Percentiles rank a stretch among this genome's conserved stretches.
Conservation (phyloP, 495 filamentous ascomycete species). For the Ramalina intermedia region DNA sequence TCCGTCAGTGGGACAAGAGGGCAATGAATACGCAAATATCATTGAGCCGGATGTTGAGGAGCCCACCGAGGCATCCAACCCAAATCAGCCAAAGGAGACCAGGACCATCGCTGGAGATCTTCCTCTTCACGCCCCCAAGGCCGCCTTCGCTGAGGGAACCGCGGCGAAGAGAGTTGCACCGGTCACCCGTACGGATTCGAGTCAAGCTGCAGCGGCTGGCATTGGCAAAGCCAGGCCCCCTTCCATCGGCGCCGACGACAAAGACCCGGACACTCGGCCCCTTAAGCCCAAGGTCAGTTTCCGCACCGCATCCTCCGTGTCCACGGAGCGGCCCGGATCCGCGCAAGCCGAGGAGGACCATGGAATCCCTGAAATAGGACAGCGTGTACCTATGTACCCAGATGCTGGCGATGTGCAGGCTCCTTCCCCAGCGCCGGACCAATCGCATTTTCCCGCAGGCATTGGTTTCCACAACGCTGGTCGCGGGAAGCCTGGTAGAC, state of each 20-base stretch:
- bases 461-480: conserved; percentile 42
- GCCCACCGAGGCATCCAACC: conserved; percentile 28
- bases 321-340: conserved; percentile 31
- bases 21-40: conserved; percentile 67
- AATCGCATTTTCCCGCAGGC: conserved; percentile 34
- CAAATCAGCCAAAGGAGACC: conserved; percentile 45
- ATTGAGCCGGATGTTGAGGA: conserved; percentile 19
- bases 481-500: conserved; percentile 24
- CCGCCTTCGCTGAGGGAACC: conserved; percentile 60
- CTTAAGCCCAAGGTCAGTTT: conserved; percentile 30
- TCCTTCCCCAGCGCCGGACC: conserved; percentile 61
- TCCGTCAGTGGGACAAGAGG: conserved; percentile 78
- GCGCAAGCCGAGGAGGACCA: conserved; percentile 48
- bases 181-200: conserved; percentile 81
- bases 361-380: conserved; percentile 82
- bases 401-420: conserved; percentile 95
- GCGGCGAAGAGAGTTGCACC: conserved; percentile 66
- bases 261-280: conserved; percentile 36
- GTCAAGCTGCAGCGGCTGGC: conserved; percentile 66
- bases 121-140: conserved; percentile 81
- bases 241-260: conserved; percentile 40
- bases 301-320: conserved; percentile 37
- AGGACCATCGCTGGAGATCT: conserved; percentile 67
- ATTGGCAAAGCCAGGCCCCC: conserved; percentile 51
- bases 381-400: conserved; percentile 83